Conservation (phyloP, 345 rosid species). For the Melaleuca quinquenervia region DNA sequence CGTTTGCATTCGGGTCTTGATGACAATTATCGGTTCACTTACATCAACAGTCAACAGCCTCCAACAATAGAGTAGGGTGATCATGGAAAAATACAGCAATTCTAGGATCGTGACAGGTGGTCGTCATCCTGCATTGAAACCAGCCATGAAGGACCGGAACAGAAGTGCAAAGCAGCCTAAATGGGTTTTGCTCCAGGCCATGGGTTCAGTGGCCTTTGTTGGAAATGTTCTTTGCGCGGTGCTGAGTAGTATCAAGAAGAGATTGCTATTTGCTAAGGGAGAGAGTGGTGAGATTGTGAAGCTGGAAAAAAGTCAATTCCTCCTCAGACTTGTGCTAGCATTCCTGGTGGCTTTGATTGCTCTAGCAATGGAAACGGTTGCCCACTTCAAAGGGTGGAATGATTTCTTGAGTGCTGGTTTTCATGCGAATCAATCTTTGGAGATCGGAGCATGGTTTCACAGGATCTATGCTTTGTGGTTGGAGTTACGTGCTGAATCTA, state of each 20-base stretch:
- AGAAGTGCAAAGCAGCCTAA: background rate
- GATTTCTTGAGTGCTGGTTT: background rate
- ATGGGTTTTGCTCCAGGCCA: background rate
- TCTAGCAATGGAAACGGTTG: slow-evolving; percentile 2
- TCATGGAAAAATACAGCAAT: background rate
- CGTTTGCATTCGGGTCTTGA: background rate
- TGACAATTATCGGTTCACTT: background rate
- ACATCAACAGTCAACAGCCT: background rate
- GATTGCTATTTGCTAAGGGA: background rate
- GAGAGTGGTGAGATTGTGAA: background rate
- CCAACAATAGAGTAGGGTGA: background rate
- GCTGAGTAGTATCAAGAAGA: background rate
- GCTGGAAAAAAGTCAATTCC: background rate
- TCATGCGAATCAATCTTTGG: background rate
- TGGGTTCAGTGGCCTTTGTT: background rate
- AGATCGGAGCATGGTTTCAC: background rate
- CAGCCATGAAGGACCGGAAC: background rate
- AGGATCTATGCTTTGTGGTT: background rate
- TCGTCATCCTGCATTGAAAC: background rate
- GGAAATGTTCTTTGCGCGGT: background rate
- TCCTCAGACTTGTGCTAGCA: background rate
- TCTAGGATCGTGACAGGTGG: background rate
- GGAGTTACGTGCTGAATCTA: background rate
- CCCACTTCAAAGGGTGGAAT: background rate
- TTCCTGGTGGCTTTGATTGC: background rate